Base-by-base conservation (phyloP, 2,329 filamentous ascomycete species). In the Coleophoma crateriformis region DNA sequence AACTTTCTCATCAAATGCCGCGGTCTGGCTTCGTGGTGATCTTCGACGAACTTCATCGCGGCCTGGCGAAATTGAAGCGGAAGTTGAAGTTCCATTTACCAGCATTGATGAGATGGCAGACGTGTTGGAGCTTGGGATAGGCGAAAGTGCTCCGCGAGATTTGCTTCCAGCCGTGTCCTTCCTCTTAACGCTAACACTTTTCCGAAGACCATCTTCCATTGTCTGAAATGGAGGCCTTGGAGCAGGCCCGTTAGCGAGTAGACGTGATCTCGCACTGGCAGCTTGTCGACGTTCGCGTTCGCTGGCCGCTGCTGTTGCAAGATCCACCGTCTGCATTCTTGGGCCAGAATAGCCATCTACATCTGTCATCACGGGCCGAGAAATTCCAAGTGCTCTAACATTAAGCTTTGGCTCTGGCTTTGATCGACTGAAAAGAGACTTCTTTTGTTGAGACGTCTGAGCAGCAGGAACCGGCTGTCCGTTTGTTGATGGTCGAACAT, bases 261-360 rank as follows among this genome's bases (percentile, higher is more conserved):
- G 54, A 34, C 48, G 54, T 7, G 57, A 51, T 46, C 56, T 59
- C 3, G 52, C 57, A 17, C 50, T 48, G 14, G 55, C 58, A 33
- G 38, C 59, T 40, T 61, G 55, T 35, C 64, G 57, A 22, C 64
- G 54, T 44, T 60, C 54, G 7, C 61, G 54, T 45, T 66, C 64
- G 40, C 62, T 64, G 14, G 42, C 49, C 45, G 58, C 56, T 3
- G 63, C 64, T 12, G 60, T 62, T 20, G 56, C 54, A 37, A 67
- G 56, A 50, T 65, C 64, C 20, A 65, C 59, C 2, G 64, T 66
- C 27, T 54, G 55, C n/a, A 67, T 61, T 49, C 54, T 55, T 12
- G 60, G 53, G 12, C 52, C 20, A 13, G 45, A 45, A 22, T 54
- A 47, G 14, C 46, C 48, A 3, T 56, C 46, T 14, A 34, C 44